Evolutionary conservation across 2,329 filamentous ascomycete genomes (phyloP).

Genomic region (Monosporascus sp.): DNA sequence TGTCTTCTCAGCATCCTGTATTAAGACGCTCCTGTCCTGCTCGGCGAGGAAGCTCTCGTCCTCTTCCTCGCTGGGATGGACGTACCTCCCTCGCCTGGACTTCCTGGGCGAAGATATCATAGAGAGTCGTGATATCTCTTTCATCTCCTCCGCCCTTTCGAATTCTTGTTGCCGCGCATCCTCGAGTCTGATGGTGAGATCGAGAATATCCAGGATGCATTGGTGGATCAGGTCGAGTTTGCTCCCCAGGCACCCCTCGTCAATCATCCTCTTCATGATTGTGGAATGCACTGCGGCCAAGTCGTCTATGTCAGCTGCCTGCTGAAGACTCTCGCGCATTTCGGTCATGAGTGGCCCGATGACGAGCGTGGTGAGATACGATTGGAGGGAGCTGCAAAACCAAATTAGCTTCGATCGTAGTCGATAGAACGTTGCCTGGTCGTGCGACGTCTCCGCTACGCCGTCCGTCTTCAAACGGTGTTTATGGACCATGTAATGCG

Average conservation of each 20-base stretch:
- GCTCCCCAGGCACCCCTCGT: constrained; percentile 64
- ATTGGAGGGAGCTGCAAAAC: constrained; percentile 70
- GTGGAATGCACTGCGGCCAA: constrained; percentile 68
- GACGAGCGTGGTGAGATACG: constrained; percentile 71
- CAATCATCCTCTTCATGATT: constrained; percentile 58
- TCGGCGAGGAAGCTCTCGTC: constrained; percentile 27
- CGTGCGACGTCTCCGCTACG: constrained; percentile 32
- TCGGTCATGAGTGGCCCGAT: constrained; percentile 54
- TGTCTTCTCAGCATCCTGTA: constrained; percentile 32
- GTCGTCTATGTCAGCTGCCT: constrained; percentile 68
- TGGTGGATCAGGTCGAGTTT: constrained; percentile 67
- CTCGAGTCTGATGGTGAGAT: constrained; percentile 66
- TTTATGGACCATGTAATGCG: constrained; percentile 60
- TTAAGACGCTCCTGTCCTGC: constrained; percentile 21
- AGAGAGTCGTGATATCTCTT: constrained; percentile 36
- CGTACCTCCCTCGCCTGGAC: constrained; percentile 16
- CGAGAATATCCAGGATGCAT: constrained; percentile 69
- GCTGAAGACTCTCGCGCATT: constrained; percentile 52
- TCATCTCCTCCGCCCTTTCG: constrained; percentile 31
- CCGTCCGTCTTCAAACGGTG: constrained; percentile 40
- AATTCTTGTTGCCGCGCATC: constrained; percentile 46
- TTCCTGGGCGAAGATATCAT: constrained; percentile 29
- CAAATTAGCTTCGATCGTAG: constrained; percentile 68
- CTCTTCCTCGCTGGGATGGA: constrained; percentile 24
- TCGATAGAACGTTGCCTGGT: constrained; percentile 48